Evolutionary conservation across 768 basidiomycete genomes (phyloP), one percentile per base, ranked within the genome.

Genomic region (Suillus tomentosus): DNA sequence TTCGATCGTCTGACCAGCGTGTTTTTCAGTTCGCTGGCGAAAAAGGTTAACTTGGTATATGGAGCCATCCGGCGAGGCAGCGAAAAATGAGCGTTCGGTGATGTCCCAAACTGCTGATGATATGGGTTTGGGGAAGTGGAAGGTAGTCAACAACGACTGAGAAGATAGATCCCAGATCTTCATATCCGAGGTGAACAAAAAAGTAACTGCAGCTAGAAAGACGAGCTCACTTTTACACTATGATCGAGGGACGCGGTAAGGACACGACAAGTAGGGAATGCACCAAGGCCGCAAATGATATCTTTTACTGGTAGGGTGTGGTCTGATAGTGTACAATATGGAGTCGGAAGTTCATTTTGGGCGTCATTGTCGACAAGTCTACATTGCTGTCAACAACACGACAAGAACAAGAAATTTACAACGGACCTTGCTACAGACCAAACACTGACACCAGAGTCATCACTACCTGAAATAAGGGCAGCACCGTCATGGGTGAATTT

Each of bases 221-320:
- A 37, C 60, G 47, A 19, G 63, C 77, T 62, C 67, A 94, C 94
- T 82, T 99, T 99, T 73, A 94, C 92, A 34, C 93, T 92, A 66
- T 94, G 92, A 74, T 99, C 97, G 56, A 91, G 73, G 0, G 93
- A 93, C 3, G 91, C 86, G 1, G 95, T 92, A 67, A 96, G 81
- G 36, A 92, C 77, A 65, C 92, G 85, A 74, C 88, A 91, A 62
- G 79, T 85, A 17, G 91, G 94, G 75, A 92, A 96, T 5, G 80
- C 67, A 15, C 95, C 95, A 47, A 92, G 74, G 14, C 96, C 94
- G 66, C 94, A 89, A 14, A 82, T 74, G 39, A 99, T 83, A 69
- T 92, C 91, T 8, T 91, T 91, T 13, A 99, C 82, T 7, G 94
- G 91, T 5, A 99, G 85, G 0, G 96, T 97, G 73, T 99, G 97